Evolutionary conservation across 2,329 filamentous ascomycete species (phyloP).

Genomic region (Podosphaera fusca): DNA sequence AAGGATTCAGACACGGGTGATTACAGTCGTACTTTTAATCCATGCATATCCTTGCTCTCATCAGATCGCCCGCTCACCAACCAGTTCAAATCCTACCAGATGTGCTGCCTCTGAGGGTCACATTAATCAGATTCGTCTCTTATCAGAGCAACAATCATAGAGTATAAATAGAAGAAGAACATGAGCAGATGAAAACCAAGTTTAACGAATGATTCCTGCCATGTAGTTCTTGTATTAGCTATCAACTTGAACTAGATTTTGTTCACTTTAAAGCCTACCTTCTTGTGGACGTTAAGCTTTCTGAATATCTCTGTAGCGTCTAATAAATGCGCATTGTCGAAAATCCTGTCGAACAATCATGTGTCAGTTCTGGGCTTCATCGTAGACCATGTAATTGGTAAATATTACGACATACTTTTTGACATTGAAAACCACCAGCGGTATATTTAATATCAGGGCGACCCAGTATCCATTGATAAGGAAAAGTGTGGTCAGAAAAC

Average conservation of each 20-base stretch:
- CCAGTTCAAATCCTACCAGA: neutral
- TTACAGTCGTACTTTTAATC: too few species aligned
- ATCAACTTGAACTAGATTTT: neutral
- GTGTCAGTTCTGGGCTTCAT: neutral
- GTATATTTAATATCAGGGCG: conserved; percentile 74
- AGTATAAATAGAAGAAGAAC: conserved; percentile 99
- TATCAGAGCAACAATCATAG: conserved; percentile 41
- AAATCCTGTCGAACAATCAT: conserved; percentile 37
- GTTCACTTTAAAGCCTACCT: conserved; percentile 30
- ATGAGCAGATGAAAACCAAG: conserved; percentile 95
- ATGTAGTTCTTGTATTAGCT: neutral
- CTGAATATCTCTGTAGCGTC: conserved; percentile 98
- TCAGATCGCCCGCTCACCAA: neutral
- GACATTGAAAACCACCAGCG: conserved; percentile 75
- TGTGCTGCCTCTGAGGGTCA: conserved; percentile 9
- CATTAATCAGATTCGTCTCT: conserved; percentile 71
- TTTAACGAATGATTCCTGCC: conserved; percentile 92
- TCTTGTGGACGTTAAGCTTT: conserved; percentile 97
- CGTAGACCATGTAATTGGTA: neutral
- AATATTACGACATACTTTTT: conserved; percentile 61
- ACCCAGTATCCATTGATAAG: conserved; percentile 98
- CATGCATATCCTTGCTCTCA: too few species aligned
- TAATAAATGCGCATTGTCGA: conserved; percentile 88
- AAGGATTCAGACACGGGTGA: too few species aligned
- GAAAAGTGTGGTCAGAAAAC: conserved; percentile 84